Base-by-base conservation (phyloP, 805 yeast genomes). In the Hanseniaspora vineae region DNA sequence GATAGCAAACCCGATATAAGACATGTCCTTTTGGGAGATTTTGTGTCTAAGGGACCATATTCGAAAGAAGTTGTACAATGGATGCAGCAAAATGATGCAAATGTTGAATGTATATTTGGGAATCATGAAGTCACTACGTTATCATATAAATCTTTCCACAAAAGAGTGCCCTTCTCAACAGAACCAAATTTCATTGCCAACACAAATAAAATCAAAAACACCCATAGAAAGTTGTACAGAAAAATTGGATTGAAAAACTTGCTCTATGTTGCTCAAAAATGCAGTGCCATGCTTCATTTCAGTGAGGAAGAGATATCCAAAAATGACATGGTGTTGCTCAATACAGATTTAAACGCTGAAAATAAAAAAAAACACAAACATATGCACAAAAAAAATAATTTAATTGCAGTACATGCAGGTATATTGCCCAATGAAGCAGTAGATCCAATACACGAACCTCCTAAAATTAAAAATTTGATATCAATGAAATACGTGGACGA, bases 61-160 rank as follows among this genome's bases (percentile, higher is more conserved):
- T 83, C 95, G 1, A 52, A 75, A 13, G 75, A 73, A 39, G 87
- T 87, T 2, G 59, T 88, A 11, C 81, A 87, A 50, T 80, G 64
- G 56, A 80, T 84, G 17, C 69, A 80, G 33, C 67, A 76, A 19
- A 59, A 78, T 54, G 66, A 75, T 14, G 54, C 54, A 5, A 39
- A 49, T 2, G 73, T 84, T 14, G 78, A 76, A 47, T 88, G 95
- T 59, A 77, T 89, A 2, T 66, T 92, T 50, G 97, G 97, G 0
- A 89, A 89, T 66, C 96, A 90, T 62, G 97, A 89, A 63, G 71
- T 81, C 51, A 80, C 78, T 51, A 74, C 83, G 11, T 58, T 89
- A 53, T 72, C 78, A 47, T 20, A 76, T 33, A 45, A 40, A 35
- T 32, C 15, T 31, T 40, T 20, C 17, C 31, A 31, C 39, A 55